Conservation (phyloP, 208 protist species). For the Acanthamoeba rhysodes region DNA sequence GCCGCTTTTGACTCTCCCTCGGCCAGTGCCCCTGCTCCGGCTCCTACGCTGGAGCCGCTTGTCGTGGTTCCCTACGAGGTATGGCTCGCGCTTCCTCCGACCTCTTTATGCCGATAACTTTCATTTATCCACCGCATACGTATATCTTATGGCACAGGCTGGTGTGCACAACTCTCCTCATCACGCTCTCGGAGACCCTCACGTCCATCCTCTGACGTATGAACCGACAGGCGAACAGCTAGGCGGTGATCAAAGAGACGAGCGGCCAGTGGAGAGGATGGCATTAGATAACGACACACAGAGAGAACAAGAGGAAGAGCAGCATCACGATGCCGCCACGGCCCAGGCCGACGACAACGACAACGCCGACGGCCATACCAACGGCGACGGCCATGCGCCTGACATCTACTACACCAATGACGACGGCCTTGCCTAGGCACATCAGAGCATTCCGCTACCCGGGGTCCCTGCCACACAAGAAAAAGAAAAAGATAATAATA, state of each 20-base stretch:
- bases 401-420: conserved; percentile 31
- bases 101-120: background rate
- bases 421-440: background rate
- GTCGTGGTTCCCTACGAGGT: conserved; percentile 4
- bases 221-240: background rate
- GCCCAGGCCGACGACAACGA: background rate
- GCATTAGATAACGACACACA: background rate
- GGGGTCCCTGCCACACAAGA: no score
- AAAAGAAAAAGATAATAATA: no score
- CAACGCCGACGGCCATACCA: background rate
- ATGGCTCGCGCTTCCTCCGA: background rate
- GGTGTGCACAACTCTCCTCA: background rate
- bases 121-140: background rate
- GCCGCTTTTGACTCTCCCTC: background rate
- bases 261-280: background rate
- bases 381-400: background rate
- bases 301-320: background rate
- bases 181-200: background rate
- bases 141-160: background rate
- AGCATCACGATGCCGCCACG: background rate
- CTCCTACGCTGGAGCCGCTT: background rate
- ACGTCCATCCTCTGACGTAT: background rate
- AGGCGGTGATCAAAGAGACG: background rate
- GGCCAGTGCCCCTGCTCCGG: background rate
- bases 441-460: no score